Base-by-base conservation (phyloP, 148 eudicot genomes). In the Rhododendron mucronatum region DNA sequence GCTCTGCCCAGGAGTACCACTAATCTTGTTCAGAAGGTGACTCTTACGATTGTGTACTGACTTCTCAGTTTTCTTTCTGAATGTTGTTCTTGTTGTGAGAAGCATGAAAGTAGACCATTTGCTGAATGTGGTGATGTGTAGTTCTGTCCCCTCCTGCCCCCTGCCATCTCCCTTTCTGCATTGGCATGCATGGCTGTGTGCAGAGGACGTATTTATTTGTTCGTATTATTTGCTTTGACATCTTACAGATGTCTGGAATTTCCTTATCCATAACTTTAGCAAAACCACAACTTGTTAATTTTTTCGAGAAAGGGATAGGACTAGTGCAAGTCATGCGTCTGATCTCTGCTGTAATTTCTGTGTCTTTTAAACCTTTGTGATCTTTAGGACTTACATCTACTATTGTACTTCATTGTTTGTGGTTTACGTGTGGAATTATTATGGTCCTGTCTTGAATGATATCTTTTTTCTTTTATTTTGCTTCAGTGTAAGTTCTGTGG, bases 1-100 rank as follows among this genome's bases (percentile, higher is more conserved):
- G 84, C 94, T 78, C 76, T 91, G 11, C 91, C 92, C 0, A 94
- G 88, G 78, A 91, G 95, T 63, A 87, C 88, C 21, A 86, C 90
- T 79, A 85, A 97, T 88, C 98, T 95, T 82, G 89, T 92, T 78
- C 96, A 93, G 89, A 96, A 96, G 98, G 99, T 94, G 44, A 65
- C 39, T 30, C 37, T 71, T 18, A 5, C 26, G 2, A 14, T 74
- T 30, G 7, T 14, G 44, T 74, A 74, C 44, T 30, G 44, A 35
- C 15, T 14, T 33, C 2, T 30, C 41, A 14, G 44, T 33, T 65
- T 65, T 26, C 73, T 65, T 26, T n/a, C 7, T n/a, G 41, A 33
- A 14, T 74, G 18, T 10, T 73, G 33, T 74, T 15, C 5, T 67
- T 74, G 18, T 35, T 33, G 26, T 41, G 41, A 18, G 50, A 76